Percentiles rank a stretch among this genome's conserved stretches.
Evolutionary conservation across 108 stramenopile species (phyloP).

Genomic region (Pseudonitzschia delicatissima): DNA sequence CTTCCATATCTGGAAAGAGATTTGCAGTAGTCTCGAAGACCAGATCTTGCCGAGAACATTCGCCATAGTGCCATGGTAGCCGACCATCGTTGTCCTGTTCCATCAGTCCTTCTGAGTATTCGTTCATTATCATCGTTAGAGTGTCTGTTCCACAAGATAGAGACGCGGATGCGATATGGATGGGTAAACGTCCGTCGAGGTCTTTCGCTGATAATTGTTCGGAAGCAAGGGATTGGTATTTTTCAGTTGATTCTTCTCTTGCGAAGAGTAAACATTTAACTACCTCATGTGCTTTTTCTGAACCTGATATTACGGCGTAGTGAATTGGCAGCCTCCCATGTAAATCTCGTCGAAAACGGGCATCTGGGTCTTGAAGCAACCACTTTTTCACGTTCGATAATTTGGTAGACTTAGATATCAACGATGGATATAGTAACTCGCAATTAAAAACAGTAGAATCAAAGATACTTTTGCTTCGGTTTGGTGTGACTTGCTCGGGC

Average conservation of each 20-base stretch:
- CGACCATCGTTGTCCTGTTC: slow-evolving; percentile 50
- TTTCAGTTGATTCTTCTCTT: not conserved
- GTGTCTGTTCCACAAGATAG: slow-evolving; percentile 21
- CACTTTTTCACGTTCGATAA: slow-evolving; percentile 8
- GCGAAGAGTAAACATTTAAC: slow-evolving; percentile 10
- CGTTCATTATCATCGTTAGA: slow-evolving; percentile 32
- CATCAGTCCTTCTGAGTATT: slow-evolving; percentile 34
- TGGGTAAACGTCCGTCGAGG: slow-evolving; percentile 48
- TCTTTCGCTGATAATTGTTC: slow-evolving; percentile 22
- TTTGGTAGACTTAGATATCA: slow-evolving; percentile 16
- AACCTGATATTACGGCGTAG: slow-evolving; percentile 53
- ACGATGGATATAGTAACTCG: slow-evolving; percentile 16
- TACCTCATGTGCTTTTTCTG: slow-evolving; percentile 32
- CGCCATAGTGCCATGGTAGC: slow-evolving; percentile 62
- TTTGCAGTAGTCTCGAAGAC: slow-evolving; percentile 10
- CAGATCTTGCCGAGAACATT: slow-evolving; percentile 12
- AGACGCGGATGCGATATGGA: slow-evolving; percentile 53
- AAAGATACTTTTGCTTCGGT: not conserved
- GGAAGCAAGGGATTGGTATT: not conserved
- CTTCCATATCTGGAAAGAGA: slow-evolving; percentile 6
- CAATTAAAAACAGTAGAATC: slow-evolving; percentile 6
- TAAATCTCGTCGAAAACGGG: slow-evolving; percentile 23
- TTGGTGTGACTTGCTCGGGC: slow-evolving; percentile 21
- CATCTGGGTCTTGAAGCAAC: slow-evolving; percentile 10
- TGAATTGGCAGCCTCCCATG: slow-evolving; percentile 58